A percentile compares a stretch with the other conserved stretches of the same genome.
phyloP scores from a whole-genome alignment of 192 early-diverging fungal genomes.

The Anaeromyces robustus region DNA sequence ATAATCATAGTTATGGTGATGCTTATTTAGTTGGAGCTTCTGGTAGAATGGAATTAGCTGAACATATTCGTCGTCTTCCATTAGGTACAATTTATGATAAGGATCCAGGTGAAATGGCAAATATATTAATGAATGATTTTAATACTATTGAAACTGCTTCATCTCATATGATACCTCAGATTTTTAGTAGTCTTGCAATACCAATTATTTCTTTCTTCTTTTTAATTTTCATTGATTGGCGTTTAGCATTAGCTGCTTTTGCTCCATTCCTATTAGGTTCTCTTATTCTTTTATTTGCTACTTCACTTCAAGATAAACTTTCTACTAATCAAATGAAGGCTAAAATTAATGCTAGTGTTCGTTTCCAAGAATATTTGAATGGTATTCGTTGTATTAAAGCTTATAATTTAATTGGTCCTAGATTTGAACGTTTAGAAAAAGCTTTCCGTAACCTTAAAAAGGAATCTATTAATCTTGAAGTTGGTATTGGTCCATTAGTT shows the following conservation, averaged over 20 bases:
- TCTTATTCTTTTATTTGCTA: background rate
- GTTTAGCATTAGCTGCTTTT: background rate
- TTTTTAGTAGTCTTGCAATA: background rate
- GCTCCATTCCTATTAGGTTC: background rate
- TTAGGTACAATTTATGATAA: background rate
- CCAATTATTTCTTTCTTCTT: background rate
- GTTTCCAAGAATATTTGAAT: no score
- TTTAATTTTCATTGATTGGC: background rate
- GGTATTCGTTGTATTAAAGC: no score
- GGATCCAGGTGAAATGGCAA: background rate
- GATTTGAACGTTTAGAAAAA: no score
- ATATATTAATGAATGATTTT: background rate
- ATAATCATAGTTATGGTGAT: background rate
- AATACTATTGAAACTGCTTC: background rate
- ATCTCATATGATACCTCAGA: background rate
- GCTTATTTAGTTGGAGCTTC: background rate
- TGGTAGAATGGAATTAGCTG: background rate
- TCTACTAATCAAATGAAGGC: background rate
- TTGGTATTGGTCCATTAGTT: no score
- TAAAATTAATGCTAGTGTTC: background rate
- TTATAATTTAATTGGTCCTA: no score
- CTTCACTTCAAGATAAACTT: background rate
- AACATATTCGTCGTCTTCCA: background rate
- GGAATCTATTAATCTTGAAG: no score
- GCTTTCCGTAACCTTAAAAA: no score